A percentile compares a stretch with the other conserved stretches of the same genome.
Evolutionary conservation across 2,329 filamentous ascomycete species (phyloP).

Genomic region (Fusarium sp.): DNA sequence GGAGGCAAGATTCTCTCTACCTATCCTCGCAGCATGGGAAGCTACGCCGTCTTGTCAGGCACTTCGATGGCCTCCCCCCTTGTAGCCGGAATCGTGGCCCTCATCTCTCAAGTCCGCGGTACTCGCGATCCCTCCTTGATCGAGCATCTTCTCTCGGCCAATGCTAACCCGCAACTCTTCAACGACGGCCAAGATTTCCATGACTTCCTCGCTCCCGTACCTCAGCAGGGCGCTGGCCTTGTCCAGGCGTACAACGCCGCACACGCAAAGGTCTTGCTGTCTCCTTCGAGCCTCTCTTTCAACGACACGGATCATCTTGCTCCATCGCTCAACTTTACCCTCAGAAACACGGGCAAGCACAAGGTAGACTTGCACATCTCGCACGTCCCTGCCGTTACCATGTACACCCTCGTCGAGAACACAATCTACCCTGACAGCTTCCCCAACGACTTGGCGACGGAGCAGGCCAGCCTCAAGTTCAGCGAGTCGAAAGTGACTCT

Average conservation of each 20-base stretch:
- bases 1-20: slow-evolving; percentile 1
- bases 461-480: neutral
- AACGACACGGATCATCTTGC: slow-evolving; percentile 9
- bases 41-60: neutral
- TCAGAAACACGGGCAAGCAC: neutral
- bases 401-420: neutral
- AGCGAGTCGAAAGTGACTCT: neutral
- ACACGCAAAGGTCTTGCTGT: neutral
- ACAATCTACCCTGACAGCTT: neutral
- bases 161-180: neutral
- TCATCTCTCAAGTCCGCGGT: neutral
- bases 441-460: neutral
- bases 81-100: neutral
- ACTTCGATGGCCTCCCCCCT: slow-evolving; percentile 5
- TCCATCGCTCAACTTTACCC: neutral
- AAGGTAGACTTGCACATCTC: neutral
- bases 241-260: slow-evolving; percentile 4
- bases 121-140: neutral
- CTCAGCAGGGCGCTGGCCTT: neutral
- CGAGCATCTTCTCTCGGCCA: neutral
- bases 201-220: neutral
- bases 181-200: neutral
- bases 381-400: neutral
- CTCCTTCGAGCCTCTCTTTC: neutral
- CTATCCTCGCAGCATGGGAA: neutral